These are phyloP conservation scores for Globisporangium spinosum DNA, from an alignment of 352 stramenopile species.

Conservation along the genomic window DNA sequence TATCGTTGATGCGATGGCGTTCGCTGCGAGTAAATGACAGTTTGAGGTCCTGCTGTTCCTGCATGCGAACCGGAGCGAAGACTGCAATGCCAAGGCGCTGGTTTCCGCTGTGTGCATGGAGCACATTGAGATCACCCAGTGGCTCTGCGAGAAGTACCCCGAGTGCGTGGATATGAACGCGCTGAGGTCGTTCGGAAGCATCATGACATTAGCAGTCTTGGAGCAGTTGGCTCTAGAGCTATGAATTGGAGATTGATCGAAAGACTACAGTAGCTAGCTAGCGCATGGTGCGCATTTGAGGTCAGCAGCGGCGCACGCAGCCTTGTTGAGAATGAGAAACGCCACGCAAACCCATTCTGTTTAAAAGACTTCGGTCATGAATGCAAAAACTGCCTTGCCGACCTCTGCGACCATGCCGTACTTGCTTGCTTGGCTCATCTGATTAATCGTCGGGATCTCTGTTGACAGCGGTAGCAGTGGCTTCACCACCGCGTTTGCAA, in stretches of 20 bases:
- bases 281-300: too few relatives aligned
- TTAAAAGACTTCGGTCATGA: not conserved
- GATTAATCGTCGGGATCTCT: not conserved
- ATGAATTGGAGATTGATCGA: not conserved
- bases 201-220: not conserved
- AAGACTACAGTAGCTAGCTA: too few relatives aligned
- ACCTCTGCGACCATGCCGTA: not conserved
- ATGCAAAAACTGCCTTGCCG: not conserved
- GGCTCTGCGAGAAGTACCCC: not conserved
- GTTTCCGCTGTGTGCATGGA: not conserved
- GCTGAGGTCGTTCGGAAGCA: not conserved
- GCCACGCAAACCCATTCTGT: too few relatives aligned
- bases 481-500: not conserved
- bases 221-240: not conserved
- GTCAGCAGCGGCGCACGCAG: too few relatives aligned
- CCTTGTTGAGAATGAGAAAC: too few relatives aligned
- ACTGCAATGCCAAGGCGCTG: not conserved
- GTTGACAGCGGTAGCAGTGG: not conserved
- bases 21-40: not conserved
- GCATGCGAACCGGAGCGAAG: not conserved
- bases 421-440: not conserved
- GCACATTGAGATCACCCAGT: not conserved
- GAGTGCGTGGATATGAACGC: not conserved
- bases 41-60: not conserved
- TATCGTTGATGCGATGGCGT: not conserved